Evolutionary conservation across 2,329 filamentous ascomycete species (phyloP).

Genomic region (Ophiostoma australiae): DNA sequence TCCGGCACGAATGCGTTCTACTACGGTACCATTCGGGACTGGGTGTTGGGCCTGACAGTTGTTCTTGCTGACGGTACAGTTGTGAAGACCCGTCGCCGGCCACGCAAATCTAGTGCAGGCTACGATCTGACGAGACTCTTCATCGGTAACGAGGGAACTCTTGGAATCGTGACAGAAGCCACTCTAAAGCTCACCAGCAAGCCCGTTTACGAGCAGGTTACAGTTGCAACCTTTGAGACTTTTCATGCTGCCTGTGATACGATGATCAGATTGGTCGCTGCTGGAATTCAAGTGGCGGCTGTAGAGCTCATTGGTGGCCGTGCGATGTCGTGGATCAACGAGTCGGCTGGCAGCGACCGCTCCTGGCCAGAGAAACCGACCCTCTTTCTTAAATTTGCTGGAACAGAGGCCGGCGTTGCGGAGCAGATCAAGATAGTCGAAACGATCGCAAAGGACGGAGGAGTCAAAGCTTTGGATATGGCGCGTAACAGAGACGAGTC

Average conservation of each 20-base stretch:
- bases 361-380: constrained; percentile 69
- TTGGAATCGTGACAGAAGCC: constrained; percentile 87
- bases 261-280: constrained; percentile 71
- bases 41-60: constrained; percentile 81
- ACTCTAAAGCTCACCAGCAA: constrained; percentile 80
- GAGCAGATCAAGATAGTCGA: constrained; percentile 70
- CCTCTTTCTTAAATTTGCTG: constrained; percentile 79
- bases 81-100: constrained; percentile 82
- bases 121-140: constrained; percentile 89
- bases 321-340: constrained; percentile 70
- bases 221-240: constrained; percentile 57
- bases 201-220: constrained; percentile 74
- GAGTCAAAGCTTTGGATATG: constrained; percentile 70
- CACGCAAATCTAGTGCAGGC: constrained; percentile 82
- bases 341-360: constrained; percentile 60
- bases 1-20: constrained; percentile 84
- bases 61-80: constrained; percentile 86
- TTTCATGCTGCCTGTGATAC: constrained; percentile 72
- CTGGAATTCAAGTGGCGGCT: constrained; percentile 81
- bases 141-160: constrained; percentile 85
- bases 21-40: constrained; percentile 92
- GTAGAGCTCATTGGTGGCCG: constrained; percentile 89
- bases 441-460: constrained; percentile 54
- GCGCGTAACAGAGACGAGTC: constrained; percentile 63
- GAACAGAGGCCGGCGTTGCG: constrained; percentile 60